Evolutionary conservation across 192 early-diverging fungal genomes (phyloP).

Genomic region (Dissophora globulifera): DNA sequence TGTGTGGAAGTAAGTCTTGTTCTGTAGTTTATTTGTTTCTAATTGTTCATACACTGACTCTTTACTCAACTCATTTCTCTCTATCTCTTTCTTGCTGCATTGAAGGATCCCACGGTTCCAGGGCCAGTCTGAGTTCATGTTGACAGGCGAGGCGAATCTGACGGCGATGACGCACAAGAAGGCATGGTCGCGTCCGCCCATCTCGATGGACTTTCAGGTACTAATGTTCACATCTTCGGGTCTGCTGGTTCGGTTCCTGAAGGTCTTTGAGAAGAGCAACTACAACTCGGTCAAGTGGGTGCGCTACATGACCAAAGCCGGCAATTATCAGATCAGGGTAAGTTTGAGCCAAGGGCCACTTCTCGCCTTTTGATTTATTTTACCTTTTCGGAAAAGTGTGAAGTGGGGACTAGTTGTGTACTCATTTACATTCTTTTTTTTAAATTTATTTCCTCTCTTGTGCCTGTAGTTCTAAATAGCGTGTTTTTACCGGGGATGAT

Average conservation of each 20-base stretch:
- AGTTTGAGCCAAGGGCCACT: no score
- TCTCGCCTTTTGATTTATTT: background rate
- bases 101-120: slow-evolving; percentile 93
- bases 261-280: slow-evolving; percentile 97
- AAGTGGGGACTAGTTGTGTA: no score
- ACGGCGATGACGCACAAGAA: slow-evolving; percentile 85
- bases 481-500: no score
- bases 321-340: slow-evolving; percentile 84
- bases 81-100: slow-evolving; percentile 8
- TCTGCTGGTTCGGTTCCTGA: slow-evolving; percentile 94
- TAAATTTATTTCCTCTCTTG: no score
- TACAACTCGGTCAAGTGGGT: slow-evolving; percentile 99
- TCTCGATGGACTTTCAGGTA: slow-evolving; percentile 93
- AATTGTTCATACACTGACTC: no score
- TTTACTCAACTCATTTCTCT: background rate
- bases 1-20: slow-evolving; percentile 95
- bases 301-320: slow-evolving; percentile 97
- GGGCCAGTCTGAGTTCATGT: slow-evolving; percentile 85
- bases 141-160: slow-evolving; percentile 86
- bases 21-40: no score
- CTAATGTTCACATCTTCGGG: slow-evolving; percentile 98
- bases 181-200: slow-evolving; percentile 96
- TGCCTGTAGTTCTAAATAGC: no score
- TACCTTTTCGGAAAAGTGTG: background rate
- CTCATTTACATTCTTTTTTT: no score